Base-by-base conservation (phyloP, 73 alveolate species). In the Blepharisma japonicum region DNA sequence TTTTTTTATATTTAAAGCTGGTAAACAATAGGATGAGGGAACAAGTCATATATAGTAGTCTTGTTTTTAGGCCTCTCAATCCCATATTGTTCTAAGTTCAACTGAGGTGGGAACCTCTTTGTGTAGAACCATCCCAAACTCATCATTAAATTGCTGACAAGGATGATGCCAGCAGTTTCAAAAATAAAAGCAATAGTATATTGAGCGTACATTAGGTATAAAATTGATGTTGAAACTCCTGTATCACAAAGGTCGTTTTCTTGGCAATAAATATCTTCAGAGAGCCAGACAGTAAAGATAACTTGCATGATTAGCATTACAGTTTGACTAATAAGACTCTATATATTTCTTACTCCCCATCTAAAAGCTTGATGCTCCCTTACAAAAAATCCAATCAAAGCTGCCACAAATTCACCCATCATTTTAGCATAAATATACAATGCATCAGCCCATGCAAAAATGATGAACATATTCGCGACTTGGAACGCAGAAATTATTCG, bases 11-110 rank as follows among this genome's bases (percentile, higher is more conserved):
- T 32, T 32, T 61, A 61, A 61, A 61, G 23, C 5, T 61, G 50
- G 5, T 61, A 61, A 61, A 14, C 23, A 25, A 61, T 48, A n/a
- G 74, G 74, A 61, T 61, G 74, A 61, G 74, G 74, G 74, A 61
- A 61, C 74, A 61, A 20, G 47, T 61, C 74, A 25, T 18, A 61
- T 14, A 61, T 25, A 61, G n/a, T 61, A 14, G 74, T 14, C 11
- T 14, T 61, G 47, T 61, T 61, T 8, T 61, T 39, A 20, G 74
- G 74, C 46, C 74, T 61, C 74, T 61, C 49, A 25, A 61, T 14
- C 23, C 23, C 23, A 61, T 61, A 61, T 48, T 61, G 74, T 25
- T 61, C 48, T 9, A 61, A 25, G 47, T 61, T 61, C 49, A 61
- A 5, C 46, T 61, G 74, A 1, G 74, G 74, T 8, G 74, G 74